Evolutionary conservation across 2,329 filamentous ascomycete species (phyloP).

Genomic region (Exserohilum turcica): DNA sequence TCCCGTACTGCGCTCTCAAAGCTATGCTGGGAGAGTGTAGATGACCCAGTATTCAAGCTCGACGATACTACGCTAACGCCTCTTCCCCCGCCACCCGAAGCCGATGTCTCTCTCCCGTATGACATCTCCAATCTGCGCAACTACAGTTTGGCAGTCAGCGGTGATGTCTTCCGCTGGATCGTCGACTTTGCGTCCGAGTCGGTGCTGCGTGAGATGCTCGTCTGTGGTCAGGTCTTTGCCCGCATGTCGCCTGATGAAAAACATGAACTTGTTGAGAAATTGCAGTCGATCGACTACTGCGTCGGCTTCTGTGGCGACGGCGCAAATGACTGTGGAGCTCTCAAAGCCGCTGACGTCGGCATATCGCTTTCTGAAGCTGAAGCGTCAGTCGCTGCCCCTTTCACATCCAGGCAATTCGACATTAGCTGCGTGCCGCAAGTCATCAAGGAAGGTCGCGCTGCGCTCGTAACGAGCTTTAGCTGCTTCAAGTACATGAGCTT

Average conservation of each 20-base stretch:
- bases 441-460: constrained; percentile 89
- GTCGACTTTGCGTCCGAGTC: constrained; percentile 87
- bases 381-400: constrained; percentile 96
- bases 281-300: constrained; percentile 95
- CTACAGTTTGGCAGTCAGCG: constrained; percentile 86
- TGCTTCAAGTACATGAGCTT: constrained; percentile 99
- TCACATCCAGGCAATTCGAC: constrained; percentile 93
- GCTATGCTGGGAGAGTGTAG: constrained; percentile 92
- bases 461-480: constrained; percentile 96
- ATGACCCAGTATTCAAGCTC: constrained; percentile 77
- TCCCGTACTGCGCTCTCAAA: constrained; percentile 73
- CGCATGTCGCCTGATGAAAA: constrained; percentile 99
- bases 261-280: constrained; percentile 93
- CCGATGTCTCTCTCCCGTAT: constrained; percentile 83
- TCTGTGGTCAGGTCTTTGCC: constrained; percentile 90
- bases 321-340: constrained; percentile 93
- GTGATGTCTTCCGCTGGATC: constrained; percentile 96
- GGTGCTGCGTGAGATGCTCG: constrained; percentile 83
- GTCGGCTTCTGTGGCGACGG: constrained; percentile 97
- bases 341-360: constrained; percentile 96
- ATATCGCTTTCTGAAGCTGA: constrained; percentile 97
- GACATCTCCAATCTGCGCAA: constrained; percentile 80
- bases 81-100: constrained; percentile 69
- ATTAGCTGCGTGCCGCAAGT: constrained; percentile 94
- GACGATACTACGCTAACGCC: constrained; percentile 82